Evolutionary conservation across 345 rosid species (phyloP).

Genomic region (Melastoma malabathricum): DNA sequence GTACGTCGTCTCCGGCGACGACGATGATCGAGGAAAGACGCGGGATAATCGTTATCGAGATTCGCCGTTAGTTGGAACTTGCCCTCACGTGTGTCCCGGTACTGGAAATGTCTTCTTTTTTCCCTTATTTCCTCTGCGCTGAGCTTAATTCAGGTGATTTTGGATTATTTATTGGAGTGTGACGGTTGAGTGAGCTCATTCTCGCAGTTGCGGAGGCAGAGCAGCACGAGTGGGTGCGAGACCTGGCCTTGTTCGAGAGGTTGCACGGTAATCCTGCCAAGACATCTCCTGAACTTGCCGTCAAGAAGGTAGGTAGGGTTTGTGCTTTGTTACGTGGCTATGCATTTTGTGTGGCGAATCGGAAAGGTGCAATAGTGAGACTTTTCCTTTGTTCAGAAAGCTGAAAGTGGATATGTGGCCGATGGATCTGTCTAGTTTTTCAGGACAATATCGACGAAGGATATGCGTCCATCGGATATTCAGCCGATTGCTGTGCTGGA

Average conservation of each 20-base stretch:
- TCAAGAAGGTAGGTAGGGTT: conserved; percentile 79
- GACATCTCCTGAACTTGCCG: conserved; percentile 57
- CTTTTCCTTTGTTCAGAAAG: background rate
- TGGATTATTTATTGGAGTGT: background rate
- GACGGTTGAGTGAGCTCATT: conserved; percentile 2
- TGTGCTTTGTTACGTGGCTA: background rate
- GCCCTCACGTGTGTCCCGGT: conserved; percentile 94
- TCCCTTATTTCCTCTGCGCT: background rate
- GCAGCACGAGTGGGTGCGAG: conserved; percentile 64
- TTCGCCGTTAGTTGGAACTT: conserved; percentile 41
- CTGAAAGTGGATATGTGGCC: background rate
- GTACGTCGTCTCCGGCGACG: background rate
- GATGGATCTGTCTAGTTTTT: conserved; percentile 47
- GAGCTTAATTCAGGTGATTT: background rate
- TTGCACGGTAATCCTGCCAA: conserved; percentile 60
- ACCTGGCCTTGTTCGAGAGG: conserved; percentile 72
- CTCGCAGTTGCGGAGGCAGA: conserved; percentile 52
- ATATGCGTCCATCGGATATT: conserved; percentile 44
- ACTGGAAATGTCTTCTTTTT: background rate
- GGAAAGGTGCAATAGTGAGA: background rate
- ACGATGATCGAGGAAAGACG: background rate
- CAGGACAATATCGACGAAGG: conserved; percentile 62
- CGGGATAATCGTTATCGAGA: background rate
- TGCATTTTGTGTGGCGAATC: background rate
- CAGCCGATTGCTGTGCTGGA: conserved; percentile 68